Percentiles rank a stretch among this genome's conserved stretches.
Evolutionary conservation across 768 basidiomycete species (phyloP).

Genomic region (Amanita muscaria): DNA sequence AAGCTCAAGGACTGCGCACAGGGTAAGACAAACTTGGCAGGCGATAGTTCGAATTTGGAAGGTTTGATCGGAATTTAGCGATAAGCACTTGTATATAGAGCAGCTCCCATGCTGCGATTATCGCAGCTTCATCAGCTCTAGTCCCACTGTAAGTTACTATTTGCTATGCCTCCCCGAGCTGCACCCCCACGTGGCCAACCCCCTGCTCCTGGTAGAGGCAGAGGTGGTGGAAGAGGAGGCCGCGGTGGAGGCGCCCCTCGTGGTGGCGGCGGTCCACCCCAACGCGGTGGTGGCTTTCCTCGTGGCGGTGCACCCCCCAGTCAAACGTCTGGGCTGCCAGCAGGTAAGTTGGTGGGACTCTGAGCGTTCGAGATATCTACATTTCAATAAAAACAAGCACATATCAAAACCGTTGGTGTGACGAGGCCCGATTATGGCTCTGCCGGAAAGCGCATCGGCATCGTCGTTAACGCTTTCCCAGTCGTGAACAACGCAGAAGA

Average conservation of each 20-base stretch:
- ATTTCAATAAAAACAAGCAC: constrained; percentile 13
- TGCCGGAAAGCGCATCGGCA: constrained; percentile 33
- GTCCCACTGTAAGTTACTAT: constrained; percentile 1
- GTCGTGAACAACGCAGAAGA: constrained; percentile 36
- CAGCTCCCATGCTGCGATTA: neutral
- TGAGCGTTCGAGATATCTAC: neutral
- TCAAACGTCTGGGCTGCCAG: too few relatives aligned
- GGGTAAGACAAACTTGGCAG: too few relatives aligned
- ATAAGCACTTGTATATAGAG: too few relatives aligned
- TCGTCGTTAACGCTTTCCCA: constrained; percentile 42
- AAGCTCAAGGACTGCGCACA: neutral
- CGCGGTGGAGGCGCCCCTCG: constrained; percentile 8
- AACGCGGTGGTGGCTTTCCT: too few relatives aligned
- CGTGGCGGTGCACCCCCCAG: constrained; percentile 9
- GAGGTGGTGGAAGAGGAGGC: constrained; percentile 3
- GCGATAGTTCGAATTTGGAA: too few relatives aligned
- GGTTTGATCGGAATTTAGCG: neutral
- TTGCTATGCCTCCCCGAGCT: constrained; percentile 12
- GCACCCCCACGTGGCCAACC: constrained; percentile 9
- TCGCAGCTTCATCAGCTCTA: neutral
- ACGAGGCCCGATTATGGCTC: constrained; percentile 48
- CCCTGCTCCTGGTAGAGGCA: neutral
- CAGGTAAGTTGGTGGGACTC: constrained; percentile 14
- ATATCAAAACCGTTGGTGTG: constrained; percentile 48
- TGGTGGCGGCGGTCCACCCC: constrained; percentile 15